Evolutionary conservation across 208 protist genomes (phyloP).

Genomic region (Acanthamoeba culbertsoni): DNA sequence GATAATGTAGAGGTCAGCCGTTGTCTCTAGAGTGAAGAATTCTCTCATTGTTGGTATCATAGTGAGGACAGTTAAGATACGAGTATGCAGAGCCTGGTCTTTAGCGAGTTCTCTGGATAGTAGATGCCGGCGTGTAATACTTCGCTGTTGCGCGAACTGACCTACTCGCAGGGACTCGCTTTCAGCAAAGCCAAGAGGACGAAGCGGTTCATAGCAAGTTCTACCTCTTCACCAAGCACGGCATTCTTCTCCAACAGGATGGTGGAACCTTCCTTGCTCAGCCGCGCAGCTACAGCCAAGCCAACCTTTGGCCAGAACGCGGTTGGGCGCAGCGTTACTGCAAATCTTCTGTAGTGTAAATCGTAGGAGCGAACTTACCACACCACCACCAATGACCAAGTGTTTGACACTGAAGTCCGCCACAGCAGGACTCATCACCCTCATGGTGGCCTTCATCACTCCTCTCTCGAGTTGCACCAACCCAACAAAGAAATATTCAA

Average conservation of each 20-base stretch:
- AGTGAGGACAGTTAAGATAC: not conserved
- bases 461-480: not conserved
- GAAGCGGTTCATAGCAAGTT: not conserved
- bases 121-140: not conserved
- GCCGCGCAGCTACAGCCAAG: not conserved
- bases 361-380: not conserved
- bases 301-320: not conserved
- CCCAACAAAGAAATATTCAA: not conserved
- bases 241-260: not conserved
- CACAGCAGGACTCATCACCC: not conserved
- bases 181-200: not conserved
- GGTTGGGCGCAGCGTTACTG: not conserved
- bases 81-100: slow-evolving; percentile 9
- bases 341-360: not conserved
- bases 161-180: not conserved
- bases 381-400: not conserved
- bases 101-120: not conserved
- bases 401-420: not conserved
- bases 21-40: not conserved
- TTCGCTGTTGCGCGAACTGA: not conserved
- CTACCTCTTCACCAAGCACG: not conserved
- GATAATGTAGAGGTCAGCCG: not conserved
- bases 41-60: no score
- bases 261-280: not conserved
- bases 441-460: not conserved